A percentile compares a stretch with the other conserved stretches of the same genome.
These are phyloP conservation scores for Phoma sp. DNA, from an alignment of 2,329 filamentous ascomycete genomes.

Conservation along the genomic window DNA sequence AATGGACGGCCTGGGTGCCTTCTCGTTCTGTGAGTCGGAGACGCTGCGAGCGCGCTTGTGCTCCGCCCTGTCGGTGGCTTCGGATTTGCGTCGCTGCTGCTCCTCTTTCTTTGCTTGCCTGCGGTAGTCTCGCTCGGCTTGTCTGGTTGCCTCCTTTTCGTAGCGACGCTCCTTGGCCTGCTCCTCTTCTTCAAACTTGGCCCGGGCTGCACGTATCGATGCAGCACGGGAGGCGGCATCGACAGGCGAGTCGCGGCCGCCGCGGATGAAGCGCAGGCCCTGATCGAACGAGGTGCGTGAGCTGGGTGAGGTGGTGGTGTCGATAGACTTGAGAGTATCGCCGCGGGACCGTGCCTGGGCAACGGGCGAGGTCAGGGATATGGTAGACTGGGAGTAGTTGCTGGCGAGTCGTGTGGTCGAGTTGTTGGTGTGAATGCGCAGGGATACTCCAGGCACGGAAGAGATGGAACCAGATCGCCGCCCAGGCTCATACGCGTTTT, in stretches of 20 bases:
- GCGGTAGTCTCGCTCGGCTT: conserved; percentile 51
- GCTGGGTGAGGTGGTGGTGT: conserved; percentile 57
- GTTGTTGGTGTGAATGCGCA: conserved; percentile 47
- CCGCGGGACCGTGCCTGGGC: conserved; percentile 53
- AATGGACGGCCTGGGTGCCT: conserved; percentile 39
- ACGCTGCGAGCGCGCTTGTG: conserved; percentile 37
- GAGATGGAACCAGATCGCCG: conserved; percentile 54
- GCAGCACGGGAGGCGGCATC: conserved; percentile 62
- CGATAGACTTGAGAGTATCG: conserved; percentile 57
- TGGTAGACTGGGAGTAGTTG: conserved; percentile 59
- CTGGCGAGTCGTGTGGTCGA: conserved; percentile 54
- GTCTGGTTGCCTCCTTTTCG: conserved; percentile 59
- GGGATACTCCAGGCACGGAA: conserved; percentile 47
- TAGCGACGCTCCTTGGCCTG: conserved; percentile 61
- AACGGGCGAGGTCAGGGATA: conserved; percentile 52
- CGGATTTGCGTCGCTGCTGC: conserved; percentile 49
- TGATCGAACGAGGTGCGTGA: conserved; percentile 64
- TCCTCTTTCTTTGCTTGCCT: conserved; percentile 54
- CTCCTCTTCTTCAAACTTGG: conserved; percentile 65
- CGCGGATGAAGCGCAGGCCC: conserved; percentile 58
- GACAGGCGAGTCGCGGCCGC: conserved; percentile 53
- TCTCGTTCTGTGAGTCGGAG: conserved; percentile 40
- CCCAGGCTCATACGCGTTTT: conserved; percentile 46
- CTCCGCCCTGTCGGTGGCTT: conserved; percentile 40
- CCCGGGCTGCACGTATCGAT: conserved; percentile 61